Percentiles rank a stretch among this genome's conserved stretches.
These are phyloP conservation scores for Carnegiea gigantea DNA, from an alignment of 179 eudicot genomes.

Conservation along the genomic window DNA sequence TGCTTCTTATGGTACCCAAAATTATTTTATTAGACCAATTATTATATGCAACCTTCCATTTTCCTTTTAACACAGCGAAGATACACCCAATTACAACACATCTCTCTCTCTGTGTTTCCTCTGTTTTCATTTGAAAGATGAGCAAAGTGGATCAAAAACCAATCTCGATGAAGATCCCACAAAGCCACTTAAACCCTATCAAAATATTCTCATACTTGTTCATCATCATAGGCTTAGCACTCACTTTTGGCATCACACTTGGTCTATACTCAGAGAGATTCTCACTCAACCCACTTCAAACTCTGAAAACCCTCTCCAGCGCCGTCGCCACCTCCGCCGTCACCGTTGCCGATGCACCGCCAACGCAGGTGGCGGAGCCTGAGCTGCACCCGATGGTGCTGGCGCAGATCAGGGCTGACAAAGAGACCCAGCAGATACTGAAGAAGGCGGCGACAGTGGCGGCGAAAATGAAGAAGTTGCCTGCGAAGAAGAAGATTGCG, in stretches of 20 bases:
- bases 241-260: conserved; percentile 39
- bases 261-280: conserved; percentile 26
- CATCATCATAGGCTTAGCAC: conserved; percentile 30
- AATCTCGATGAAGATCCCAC: conserved; percentile 21
- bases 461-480: neutral
- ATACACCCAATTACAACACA: neutral
- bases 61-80: neutral
- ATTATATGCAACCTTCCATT: neutral
- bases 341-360: neutral
- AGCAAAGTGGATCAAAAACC: conserved; percentile 4
- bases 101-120: conserved; percentile 1
- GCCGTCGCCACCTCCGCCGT: neutral
- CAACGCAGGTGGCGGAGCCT: no score
- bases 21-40: neutral
- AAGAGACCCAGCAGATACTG: neutral
- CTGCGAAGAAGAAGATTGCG: conserved; percentile 7
- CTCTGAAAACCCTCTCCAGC: conserved; percentile 5
- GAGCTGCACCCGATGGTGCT: no score
- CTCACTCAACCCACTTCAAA: conserved; percentile 14
- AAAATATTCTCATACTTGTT: conserved; percentile 34
- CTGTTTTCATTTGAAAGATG: neutral
- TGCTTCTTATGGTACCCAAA: neutral
- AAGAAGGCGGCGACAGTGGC: neutral
- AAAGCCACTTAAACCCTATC: conserved; percentile 21
- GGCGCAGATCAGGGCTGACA: neutral